These are phyloP conservation scores for Elsinoe perseae DNA, from an alignment of 2,329 filamentous ascomycete genomes.

Conservation along the genomic window DNA sequence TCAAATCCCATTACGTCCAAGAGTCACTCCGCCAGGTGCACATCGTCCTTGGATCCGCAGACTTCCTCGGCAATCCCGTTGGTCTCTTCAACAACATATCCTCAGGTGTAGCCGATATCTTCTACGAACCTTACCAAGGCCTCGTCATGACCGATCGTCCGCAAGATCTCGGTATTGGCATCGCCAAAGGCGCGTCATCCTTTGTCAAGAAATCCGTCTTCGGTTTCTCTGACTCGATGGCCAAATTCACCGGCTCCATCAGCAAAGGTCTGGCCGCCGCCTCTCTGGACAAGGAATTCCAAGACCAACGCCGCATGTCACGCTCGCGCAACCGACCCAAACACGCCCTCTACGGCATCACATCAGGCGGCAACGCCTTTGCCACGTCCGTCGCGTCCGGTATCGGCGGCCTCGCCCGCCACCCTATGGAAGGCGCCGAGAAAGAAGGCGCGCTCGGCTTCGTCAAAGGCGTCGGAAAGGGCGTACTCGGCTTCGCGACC, in stretches of 20 bases:
- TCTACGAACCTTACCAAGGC: slow-evolving; percentile 98
- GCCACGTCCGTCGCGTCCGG: slow-evolving; percentile 88
- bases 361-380: slow-evolving; percentile 89
- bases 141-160: slow-evolving; percentile 93
- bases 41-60: slow-evolving; percentile 91
- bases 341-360: slow-evolving; percentile 93
- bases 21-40: slow-evolving; percentile 94
- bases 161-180: slow-evolving; percentile 88
- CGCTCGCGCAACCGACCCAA: slow-evolving; percentile 89
- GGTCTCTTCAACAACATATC: slow-evolving; percentile 97
- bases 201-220: slow-evolving; percentile 99
- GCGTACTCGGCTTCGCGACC: slow-evolving; percentile 84
- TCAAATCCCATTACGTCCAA: slow-evolving; percentile 93
- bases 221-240: slow-evolving; percentile 93
- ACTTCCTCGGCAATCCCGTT: slow-evolving; percentile 95
- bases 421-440: slow-evolving; percentile 91
- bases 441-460: slow-evolving; percentile 91
- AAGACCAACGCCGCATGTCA: slow-evolving; percentile 89
- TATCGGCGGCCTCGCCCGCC: slow-evolving; percentile 84
- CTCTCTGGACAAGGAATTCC: slow-evolving; percentile 96
- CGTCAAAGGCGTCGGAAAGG: slow-evolving; percentile 96
- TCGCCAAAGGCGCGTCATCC: slow-evolving; percentile 91
- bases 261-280: slow-evolving; percentile 93
- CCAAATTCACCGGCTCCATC: slow-evolving; percentile 94
- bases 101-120: slow-evolving; percentile 94